These are phyloP conservation scores for Nannizzia gypsea DNA, from an alignment of 2,329 filamentous ascomycete genomes.

Conservation along the genomic window DNA sequence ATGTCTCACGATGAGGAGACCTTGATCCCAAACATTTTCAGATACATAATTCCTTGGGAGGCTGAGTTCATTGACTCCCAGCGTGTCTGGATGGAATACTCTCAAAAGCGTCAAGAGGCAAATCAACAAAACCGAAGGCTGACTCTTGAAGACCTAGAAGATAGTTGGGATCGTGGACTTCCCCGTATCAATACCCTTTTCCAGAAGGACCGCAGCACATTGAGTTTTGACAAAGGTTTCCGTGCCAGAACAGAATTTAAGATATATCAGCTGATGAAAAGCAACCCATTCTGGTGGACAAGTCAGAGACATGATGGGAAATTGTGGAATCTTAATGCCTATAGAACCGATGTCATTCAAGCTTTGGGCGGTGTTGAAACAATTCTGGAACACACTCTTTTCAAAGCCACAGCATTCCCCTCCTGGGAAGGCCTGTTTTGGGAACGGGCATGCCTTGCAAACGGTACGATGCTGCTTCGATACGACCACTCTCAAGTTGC, in stretches of 20 bases:
- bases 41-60: conserved; percentile 98
- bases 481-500: conserved; percentile 35
- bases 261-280: conserved; percentile 97
- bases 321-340: conserved; percentile 91
- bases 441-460: conserved; percentile 47
- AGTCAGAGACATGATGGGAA: conserved; percentile 95
- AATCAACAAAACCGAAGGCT: conserved; percentile 93
- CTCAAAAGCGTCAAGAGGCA: conserved; percentile 90
- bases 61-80: conserved; percentile 98
- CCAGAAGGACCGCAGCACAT: conserved; percentile 92
- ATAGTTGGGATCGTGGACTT: conserved; percentile 95
- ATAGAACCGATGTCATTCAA: conserved; percentile 93
- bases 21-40: conserved; percentile 95
- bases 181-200: conserved; percentile 98
- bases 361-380: conserved; percentile 93
- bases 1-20: conserved; percentile 99
- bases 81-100: conserved; percentile 98
- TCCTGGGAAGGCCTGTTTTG: conserved; percentile 96
- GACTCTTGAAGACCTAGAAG: conserved; percentile 90
- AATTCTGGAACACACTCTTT: conserved; percentile 90
- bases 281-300: conserved; percentile 99
- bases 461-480: conserved; percentile 27
- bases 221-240: conserved; percentile 98
- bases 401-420: conserved; percentile 93
- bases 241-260: conserved; percentile 93